phyloP scores from a whole-genome alignment of 352 stramenopile species.

The Globisporangium orthogonon region DNA sequence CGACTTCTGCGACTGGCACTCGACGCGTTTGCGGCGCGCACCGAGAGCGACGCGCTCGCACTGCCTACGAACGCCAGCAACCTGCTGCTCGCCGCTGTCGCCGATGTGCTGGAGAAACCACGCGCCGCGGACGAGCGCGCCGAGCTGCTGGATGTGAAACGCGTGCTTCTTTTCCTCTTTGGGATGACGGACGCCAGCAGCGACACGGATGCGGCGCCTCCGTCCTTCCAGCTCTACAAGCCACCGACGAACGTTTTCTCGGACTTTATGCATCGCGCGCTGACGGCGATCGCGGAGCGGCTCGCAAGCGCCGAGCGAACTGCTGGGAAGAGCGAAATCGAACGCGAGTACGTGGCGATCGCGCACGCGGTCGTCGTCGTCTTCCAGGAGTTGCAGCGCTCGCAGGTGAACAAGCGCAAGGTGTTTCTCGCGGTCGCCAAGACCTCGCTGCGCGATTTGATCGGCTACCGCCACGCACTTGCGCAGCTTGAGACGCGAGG shows the following conservation, averaged over 20 bases:
- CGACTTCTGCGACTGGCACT: conserved; percentile 51
- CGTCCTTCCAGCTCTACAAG: conserved; percentile 73
- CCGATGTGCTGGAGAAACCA: conserved; percentile 49
- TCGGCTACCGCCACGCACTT: conserved; percentile 47
- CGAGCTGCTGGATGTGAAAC: conserved; percentile 44
- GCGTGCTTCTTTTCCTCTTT: conserved; percentile 66
- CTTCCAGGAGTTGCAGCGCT: conserved; percentile 72
- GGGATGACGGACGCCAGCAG: conserved; percentile 21
- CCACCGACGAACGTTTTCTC: conserved; percentile 74
- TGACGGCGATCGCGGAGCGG: conserved; percentile 22
- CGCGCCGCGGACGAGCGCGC: conserved; percentile 17
- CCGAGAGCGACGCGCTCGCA: conserved; percentile 17
- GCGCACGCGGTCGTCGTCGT: conserved; percentile 47
- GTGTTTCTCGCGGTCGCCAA: conserved; percentile 80
- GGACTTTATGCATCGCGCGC: conserved; percentile 52
- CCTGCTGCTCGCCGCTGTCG: conserved; percentile 57
- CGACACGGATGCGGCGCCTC: conserved; percentile 7
- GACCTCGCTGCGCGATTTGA: conserved; percentile 57
- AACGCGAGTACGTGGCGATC: conserved; percentile 31
- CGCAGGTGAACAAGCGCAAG: conserved; percentile 88
- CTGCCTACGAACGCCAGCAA: conserved; percentile 71
- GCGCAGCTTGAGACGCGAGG: conserved; percentile 15
- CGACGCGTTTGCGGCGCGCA: conserved; percentile 27
- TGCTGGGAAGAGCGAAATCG: not conserved
- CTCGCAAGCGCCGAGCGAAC: not conserved